Percentiles rank a stretch among this genome's conserved stretches.
Evolutionary conservation across 2,329 filamentous ascomycete species (phyloP).

Genomic region (Verticillium alfalfae): DNA sequence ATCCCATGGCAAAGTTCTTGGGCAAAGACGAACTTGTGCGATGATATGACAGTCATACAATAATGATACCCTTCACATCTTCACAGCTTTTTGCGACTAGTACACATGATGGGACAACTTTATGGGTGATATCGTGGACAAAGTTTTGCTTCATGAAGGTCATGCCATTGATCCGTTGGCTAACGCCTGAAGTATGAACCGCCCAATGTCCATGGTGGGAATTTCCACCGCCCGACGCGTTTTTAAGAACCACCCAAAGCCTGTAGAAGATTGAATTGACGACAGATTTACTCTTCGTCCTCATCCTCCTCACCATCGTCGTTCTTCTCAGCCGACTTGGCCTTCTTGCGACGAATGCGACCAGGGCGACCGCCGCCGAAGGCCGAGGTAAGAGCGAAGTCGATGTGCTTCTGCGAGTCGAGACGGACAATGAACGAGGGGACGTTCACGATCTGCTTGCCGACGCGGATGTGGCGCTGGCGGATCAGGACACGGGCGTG

Average conservation of each 20-base stretch:
- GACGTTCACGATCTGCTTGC: conserved; percentile 99
- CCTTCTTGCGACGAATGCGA: conserved; percentile 99
- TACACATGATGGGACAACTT: neutral
- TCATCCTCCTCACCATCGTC: conserved; percentile 79
- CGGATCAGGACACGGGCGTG: conserved; percentile 99
- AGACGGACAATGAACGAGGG: conserved; percentile 99
- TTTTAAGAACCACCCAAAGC: conserved; percentile 11
- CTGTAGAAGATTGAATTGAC: conserved; percentile 6
- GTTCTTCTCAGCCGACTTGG: conserved; percentile 85
- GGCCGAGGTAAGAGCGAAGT: conserved; percentile 95
- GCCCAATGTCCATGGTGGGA: conserved; percentile 31
- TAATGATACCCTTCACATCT: conserved; percentile 11
- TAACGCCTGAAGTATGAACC: conserved; percentile 48
- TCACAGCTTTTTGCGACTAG: neutral
- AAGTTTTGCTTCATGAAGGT: conserved; percentile 17
- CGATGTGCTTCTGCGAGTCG: conserved; percentile 99
- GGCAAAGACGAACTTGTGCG: conserved; percentile 64
- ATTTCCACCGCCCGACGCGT: conserved; percentile 21
- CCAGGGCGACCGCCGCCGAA: conserved; percentile 96
- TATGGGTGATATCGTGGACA: neutral
- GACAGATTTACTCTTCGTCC: conserved; percentile 64
- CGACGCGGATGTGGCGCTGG: conserved; percentile 99
- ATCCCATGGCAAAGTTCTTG: conserved; percentile 81
- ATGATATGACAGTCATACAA: conserved; percentile 14
- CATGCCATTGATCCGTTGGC: conserved; percentile 41